Conservation (phyloP, 2,329 filamentous ascomycete genomes). For the Paecilomyces fulvus region DNA sequence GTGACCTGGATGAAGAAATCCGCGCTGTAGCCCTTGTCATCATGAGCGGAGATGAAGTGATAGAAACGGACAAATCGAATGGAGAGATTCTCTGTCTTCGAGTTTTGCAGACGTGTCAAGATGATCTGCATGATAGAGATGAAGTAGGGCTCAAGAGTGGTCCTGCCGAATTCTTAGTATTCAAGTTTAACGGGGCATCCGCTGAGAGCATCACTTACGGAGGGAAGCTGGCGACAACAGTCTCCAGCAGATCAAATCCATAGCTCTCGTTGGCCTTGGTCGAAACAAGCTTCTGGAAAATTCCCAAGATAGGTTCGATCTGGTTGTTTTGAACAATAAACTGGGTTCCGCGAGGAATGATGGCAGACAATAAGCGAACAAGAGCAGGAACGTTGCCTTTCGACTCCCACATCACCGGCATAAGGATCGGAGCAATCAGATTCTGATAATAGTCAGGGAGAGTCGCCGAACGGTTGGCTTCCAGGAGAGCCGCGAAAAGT, state of each 20-base stretch:
- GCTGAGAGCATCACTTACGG: constrained; percentile 43
- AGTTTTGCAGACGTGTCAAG: constrained; percentile 63
- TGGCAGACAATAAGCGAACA: constrained; percentile 71
- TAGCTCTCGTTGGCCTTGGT: constrained; percentile 77
- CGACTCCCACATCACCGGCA: constrained; percentile 79
- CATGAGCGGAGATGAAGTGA: constrained; percentile 74
- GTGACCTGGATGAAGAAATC: constrained; percentile 85
- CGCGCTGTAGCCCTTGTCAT: constrained; percentile 74
- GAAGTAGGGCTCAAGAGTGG: constrained; percentile 66
- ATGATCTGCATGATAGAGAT: constrained; percentile 71
- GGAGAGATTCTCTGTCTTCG: constrained; percentile 74
- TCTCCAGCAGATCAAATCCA: constrained; percentile 84
- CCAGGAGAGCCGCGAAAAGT: constrained; percentile 80
- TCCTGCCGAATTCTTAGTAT: constrained; percentile 31
- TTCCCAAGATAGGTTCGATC: constrained; percentile 79
- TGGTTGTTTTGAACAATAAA: constrained; percentile 72
- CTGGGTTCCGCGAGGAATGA: constrained; percentile 68
- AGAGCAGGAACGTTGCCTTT: constrained; percentile 89
- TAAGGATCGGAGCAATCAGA: constrained; percentile 69
- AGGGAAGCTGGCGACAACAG: constrained; percentile 64
- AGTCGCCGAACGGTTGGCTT: constrained; percentile 70
- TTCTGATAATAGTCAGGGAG: constrained; percentile 74
- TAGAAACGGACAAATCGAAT: constrained; percentile 89
- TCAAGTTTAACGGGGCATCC: not conserved
- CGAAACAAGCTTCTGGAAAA: constrained; percentile 83